Conservation (phyloP, 305 asterid species). For the Ajuga reptans region DNA sequence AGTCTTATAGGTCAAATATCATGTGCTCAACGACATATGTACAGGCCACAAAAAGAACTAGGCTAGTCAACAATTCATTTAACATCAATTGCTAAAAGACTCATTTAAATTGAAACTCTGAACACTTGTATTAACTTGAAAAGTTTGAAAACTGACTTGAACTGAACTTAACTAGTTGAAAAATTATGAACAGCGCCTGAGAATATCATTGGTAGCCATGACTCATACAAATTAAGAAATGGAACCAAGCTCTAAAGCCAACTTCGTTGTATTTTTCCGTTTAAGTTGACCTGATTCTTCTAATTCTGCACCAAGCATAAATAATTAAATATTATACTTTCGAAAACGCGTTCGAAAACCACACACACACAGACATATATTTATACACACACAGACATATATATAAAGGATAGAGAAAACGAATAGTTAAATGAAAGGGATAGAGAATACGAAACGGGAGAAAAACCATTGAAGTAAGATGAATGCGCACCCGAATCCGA, state of each 20-base stretch:
- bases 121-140: not conserved
- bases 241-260: not conserved
- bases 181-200: not conserved
- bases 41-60: not conserved
- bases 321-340: no score
- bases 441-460: not conserved
- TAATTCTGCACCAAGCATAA: not conserved
- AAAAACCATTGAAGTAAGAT: not conserved
- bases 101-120: not conserved
- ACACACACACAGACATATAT: no score
- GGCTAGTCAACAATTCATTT: not conserved
- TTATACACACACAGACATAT: no score
- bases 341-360: not conserved
- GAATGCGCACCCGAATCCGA: slow-evolving; percentile 25
- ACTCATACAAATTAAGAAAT: not conserved
- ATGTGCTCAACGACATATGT: not conserved
- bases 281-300: not conserved
- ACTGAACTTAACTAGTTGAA: not conserved
- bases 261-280: no score
- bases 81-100: not conserved
- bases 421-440: not conserved
- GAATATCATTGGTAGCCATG: not conserved
- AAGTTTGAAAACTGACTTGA: not conserved
- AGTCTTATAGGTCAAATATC: not conserved
- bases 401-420: no score